Evolutionary conservation across 495 filamentous ascomycete genomes (phyloP).

Genomic region (Hypomontagnella monticulosa): DNA sequence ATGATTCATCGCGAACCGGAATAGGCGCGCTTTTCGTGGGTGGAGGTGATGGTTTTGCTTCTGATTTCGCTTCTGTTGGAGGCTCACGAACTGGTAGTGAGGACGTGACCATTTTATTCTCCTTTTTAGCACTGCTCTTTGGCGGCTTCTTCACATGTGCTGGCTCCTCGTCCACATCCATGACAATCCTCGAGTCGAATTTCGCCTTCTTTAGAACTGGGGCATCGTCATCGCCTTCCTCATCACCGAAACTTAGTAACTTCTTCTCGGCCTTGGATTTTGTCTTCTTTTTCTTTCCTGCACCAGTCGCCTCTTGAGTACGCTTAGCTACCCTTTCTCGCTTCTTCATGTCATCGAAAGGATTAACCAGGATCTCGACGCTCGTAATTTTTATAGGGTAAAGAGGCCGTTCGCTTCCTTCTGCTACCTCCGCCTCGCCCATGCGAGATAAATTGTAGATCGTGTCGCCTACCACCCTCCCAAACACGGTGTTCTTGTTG

Average conservation of each 20-base stretch:
- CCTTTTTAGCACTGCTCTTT: slow-evolving; percentile 43
- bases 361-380: slow-evolving; percentile 87
- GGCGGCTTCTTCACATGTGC: slow-evolving; percentile 37
- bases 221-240: slow-evolving; percentile 76
- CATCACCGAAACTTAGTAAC: slow-evolving; percentile 88
- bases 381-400: slow-evolving; percentile 85
- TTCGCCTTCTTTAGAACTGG: slow-evolving; percentile 85
- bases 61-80: slow-evolving; percentile 17
- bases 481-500: slow-evolving; percentile 92
- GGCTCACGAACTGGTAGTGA: slow-evolving; percentile 41
- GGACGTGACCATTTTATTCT: slow-evolving; percentile 45
- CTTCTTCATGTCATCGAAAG: slow-evolving; percentile 87
- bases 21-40: slow-evolving; percentile 36
- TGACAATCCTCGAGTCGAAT: slow-evolving; percentile 86
- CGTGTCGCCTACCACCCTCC: slow-evolving; percentile 89
- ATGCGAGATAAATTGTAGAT: slow-evolving; percentile 96
- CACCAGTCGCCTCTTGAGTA: slow-evolving; percentile 48
- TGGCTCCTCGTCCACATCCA: slow-evolving; percentile 59
- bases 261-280: slow-evolving; percentile 78
- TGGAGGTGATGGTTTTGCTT: slow-evolving; percentile 36
- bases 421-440: slow-evolving; percentile 82
- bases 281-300: slow-evolving; percentile 75
- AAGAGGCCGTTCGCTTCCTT: slow-evolving; percentile 82
- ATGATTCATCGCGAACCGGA: slow-evolving; percentile 46
- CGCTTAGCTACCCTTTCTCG: slow-evolving; percentile 62